Conservation (phyloP, 257 asterid species). For the Solanum virginianum region DNA sequence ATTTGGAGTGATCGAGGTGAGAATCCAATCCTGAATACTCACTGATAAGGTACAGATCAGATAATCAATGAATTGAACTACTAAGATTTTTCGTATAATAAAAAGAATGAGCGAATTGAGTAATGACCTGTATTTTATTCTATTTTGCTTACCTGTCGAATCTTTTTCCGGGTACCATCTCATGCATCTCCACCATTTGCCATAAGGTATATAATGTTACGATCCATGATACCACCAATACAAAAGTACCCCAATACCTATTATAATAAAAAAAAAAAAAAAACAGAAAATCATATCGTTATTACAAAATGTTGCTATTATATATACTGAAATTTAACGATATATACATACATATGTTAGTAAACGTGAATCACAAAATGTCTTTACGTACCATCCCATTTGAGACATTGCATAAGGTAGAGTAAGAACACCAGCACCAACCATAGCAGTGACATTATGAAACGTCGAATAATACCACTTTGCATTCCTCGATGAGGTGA, state of each 20-base stretch:
- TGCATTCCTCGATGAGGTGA: conserved; percentile 21
- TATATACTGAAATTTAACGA: background rate
- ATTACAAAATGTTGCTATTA: too few species aligned
- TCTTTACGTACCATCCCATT: conserved; percentile 31
- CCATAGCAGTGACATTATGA: conserved; percentile 39
- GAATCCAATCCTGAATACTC: background rate
- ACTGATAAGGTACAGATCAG: too few species aligned
- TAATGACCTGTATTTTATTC: too few species aligned
- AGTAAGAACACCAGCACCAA: conserved; percentile 7
- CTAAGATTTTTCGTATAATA: too few species aligned
- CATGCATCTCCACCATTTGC: background rate
- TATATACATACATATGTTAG: background rate
- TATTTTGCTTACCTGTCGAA: background rate
- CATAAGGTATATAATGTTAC: background rate
- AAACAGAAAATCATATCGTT: background rate
- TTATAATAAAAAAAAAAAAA: background rate
- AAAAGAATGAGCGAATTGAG: background rate
- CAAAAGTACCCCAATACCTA: conserved; percentile 38
- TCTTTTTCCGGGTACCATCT: background rate
- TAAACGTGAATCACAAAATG: background rate
- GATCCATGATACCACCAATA: background rate
- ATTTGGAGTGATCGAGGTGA: too few species aligned
- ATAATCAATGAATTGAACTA: too few species aligned
- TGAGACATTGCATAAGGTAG: conserved; percentile 44
- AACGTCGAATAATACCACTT: conserved; percentile 37